phyloP scores from a whole-genome alignment of 208 protist genomes.

The Leishmania tropica region DNA sequence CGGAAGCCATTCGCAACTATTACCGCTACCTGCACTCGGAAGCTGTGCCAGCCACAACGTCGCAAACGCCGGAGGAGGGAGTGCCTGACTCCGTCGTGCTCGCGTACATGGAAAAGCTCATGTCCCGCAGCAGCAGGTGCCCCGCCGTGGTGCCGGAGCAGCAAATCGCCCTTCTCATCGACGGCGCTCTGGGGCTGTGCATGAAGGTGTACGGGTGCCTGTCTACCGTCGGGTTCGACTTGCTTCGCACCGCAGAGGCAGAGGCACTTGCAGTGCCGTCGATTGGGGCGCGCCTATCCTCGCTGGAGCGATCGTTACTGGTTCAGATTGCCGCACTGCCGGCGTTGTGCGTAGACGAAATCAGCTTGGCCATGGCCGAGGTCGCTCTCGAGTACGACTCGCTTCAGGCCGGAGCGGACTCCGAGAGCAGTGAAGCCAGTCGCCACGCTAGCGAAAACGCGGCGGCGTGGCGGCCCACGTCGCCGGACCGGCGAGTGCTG shows the following conservation, averaged over 20 bases:
- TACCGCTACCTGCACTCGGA: conserved; percentile 35
- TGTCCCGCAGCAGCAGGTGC: conserved; percentile 7
- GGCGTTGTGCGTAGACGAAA: conserved; percentile 72
- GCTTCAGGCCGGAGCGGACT: neutral
- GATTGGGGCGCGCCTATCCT: conserved; percentile 36
- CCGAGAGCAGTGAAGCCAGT: conserved; percentile 4
- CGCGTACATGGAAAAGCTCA: conserved; percentile 26
- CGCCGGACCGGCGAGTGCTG: conserved; percentile 50
- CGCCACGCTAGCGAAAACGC: neutral
- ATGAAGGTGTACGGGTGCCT: conserved; percentile 76
- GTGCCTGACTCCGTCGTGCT: conserved; percentile 19
- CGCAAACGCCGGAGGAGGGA: neutral
- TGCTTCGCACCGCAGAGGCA: conserved; percentile 22
- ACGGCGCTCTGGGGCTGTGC: conserved; percentile 45
- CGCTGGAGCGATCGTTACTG: conserved; percentile 64
- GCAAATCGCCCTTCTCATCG: conserved; percentile 35
- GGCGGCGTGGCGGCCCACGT: conserved; percentile 44
- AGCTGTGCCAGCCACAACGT: neutral
- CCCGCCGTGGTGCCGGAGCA: conserved; percentile 17
- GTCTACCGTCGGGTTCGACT: conserved; percentile 48
- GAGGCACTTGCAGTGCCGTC: conserved; percentile 14
- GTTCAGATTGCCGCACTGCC: conserved; percentile 68
- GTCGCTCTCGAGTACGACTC: conserved; percentile 31
- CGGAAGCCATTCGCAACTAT: conserved; percentile 33
- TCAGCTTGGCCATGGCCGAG: conserved; percentile 73